Evolutionary conservation across 2,329 filamentous ascomycete species (phyloP).

Genomic region (Sporothrix curviconia): DNA sequence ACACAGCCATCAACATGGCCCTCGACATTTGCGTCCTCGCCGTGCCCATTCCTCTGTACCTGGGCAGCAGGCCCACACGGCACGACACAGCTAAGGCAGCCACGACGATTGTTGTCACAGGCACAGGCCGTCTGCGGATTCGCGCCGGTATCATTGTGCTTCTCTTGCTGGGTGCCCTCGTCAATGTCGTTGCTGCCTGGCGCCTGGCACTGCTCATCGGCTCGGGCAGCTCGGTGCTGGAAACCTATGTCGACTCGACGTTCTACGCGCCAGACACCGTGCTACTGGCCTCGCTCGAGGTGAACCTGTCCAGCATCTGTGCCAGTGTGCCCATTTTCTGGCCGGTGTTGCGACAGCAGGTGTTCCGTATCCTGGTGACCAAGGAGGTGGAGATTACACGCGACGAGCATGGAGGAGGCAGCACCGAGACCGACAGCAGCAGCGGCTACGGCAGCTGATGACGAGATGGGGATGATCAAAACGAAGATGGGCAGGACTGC

Average conservation of each 20-base stretch:
- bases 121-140: too few relatives aligned
- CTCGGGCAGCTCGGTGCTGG: constrained; percentile 17
- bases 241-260: constrained; percentile 23
- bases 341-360: constrained; percentile 23
- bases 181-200: constrained; percentile 22
- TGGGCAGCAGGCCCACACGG: constrained; percentile 21
- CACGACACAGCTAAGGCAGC: too few relatives aligned
- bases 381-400: constrained; percentile 8
- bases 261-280: constrained; percentile 24
- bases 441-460: not conserved
- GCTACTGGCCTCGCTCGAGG: constrained; percentile 24
- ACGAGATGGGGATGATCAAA: not conserved
- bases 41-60: constrained; percentile 29
- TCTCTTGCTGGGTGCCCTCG: constrained; percentile 11
- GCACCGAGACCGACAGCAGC: too few relatives aligned
- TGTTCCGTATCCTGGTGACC: constrained; percentile 24
- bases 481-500: not conserved
- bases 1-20: constrained; percentile 29
- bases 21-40: constrained; percentile 29
- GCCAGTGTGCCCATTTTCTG: constrained; percentile 24
- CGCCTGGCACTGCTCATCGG: constrained; percentile 21
- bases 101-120: too few relatives aligned
- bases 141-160: constrained; percentile 26
- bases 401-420: not conserved
- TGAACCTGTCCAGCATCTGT: constrained; percentile 23